Percentiles rank a stretch among this genome's conserved stretches.
Conservation (phyloP, 2,329 filamentous ascomycete species). For the Blumeriella jaapii region DNA sequence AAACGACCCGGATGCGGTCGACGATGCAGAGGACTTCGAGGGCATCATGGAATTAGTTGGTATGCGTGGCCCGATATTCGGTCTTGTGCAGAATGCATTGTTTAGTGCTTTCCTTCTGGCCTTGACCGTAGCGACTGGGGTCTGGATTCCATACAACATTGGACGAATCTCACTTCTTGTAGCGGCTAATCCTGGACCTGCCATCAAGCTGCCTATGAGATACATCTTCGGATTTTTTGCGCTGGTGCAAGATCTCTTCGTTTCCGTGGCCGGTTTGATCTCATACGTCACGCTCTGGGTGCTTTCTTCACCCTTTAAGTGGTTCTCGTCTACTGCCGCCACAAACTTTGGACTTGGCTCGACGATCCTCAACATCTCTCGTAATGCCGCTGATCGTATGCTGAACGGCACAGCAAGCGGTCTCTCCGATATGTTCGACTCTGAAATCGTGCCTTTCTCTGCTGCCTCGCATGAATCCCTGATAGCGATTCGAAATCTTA, state of each 20-base stretch:
- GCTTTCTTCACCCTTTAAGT: slow-evolving; percentile 11
- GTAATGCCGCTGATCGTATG: slow-evolving; percentile 28
- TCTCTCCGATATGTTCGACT: slow-evolving; percentile 32
- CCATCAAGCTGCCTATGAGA: slow-evolving; percentile 58
- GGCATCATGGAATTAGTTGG: slow-evolving; percentile 93
- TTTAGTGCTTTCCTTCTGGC: slow-evolving; percentile 89
- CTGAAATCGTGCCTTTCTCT: slow-evolving; percentile 66
- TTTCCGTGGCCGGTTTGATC: slow-evolving; percentile 50
- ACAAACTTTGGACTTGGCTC: slow-evolving; percentile 8
- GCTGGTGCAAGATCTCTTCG: slow-evolving; percentile 61
- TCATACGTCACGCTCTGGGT: slow-evolving; percentile 28
- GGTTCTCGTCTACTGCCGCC: slow-evolving; percentile 9
- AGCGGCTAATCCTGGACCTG: slow-evolving; percentile 63
- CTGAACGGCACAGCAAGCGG: slow-evolving; percentile 39
- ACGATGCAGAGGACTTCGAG: slow-evolving; percentile 88
- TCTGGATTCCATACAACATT: slow-evolving; percentile 86
- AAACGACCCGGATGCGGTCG: slow-evolving; percentile 64
- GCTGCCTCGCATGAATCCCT: slow-evolving; percentile 64
- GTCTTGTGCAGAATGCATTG: slow-evolving; percentile 85
- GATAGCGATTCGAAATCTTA: slow-evolving; percentile 43
- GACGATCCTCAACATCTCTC: slow-evolving; percentile 18
- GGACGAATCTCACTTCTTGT: slow-evolving; percentile 76
- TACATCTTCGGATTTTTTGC: slow-evolving; percentile 65
- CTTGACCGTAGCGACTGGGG: slow-evolving; percentile 71
- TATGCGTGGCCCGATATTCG: slow-evolving; percentile 85